Base-by-base conservation (phyloP, 768 basidiomycete species). In the Mycena alexandri region DNA sequence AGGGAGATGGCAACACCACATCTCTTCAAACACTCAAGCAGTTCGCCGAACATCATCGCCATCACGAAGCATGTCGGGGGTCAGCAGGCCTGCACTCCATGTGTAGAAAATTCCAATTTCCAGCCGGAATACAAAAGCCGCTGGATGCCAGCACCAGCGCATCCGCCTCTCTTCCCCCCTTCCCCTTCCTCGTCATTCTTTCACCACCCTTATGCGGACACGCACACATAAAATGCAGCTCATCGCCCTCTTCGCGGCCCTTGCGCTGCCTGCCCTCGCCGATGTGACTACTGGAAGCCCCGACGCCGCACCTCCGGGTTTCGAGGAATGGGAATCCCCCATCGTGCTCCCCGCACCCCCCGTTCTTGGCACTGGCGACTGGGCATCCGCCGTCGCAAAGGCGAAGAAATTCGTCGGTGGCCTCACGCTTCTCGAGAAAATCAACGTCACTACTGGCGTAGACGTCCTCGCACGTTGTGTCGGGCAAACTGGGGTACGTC, bases 391-490 rank as follows among this genome's bases (percentile, higher is more conserved):
- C 11, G 65, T 56, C 41, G 29, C 51, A 14, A 48, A 53, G n/a
- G 67, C 64, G 2, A 33, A 38, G n/a, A n/a, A 36, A 5, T 59
- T 71, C 51, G 63, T 74, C 25, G 24, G 13, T 17, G 53, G 55
- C 4, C 55, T 79, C 19, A 74, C 77, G 1, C 65, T 78, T 0
- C 65, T 63, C 1, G 76, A 79, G 38, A 79, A 78, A 38, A 22
- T 70, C 55, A 79, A 76, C 58, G 61, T 79, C 34, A 76, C 72
- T 5, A 78, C 79, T 0, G 79, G 79, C 25, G 64, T 70, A 13
- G 73, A 69, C 52, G 19, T 63, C 22, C 34, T 44, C 51, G 75
- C 74, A 7, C 69, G 72, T 1, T 79, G 76, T 61, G 75, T 70
- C 2, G 68, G 68, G 6, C 62, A 70, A 19, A 52, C 63, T 12